Evolutionary conservation across 805 yeast genomes (phyloP), one percentile per base, ranked within the genome.

Genomic region (Barnettozyma sucrosica): DNA sequence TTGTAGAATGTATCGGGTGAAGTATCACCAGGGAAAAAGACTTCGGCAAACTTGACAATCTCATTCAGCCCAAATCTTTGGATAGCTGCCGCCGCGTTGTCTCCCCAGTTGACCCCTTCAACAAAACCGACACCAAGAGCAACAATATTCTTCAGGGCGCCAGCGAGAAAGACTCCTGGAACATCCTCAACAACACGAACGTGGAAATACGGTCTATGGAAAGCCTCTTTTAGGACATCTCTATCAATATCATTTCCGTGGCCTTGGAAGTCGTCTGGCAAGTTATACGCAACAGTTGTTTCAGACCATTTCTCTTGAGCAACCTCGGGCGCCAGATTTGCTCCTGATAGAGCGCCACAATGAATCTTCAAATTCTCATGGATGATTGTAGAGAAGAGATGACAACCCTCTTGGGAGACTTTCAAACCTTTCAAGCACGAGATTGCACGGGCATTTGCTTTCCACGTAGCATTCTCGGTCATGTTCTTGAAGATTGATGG

Each of bases 41-140:
- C 75, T 60, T 80, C 75, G 38, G 95, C 93, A 67, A 93, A 93
- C 65, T 79, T 78, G 66, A 90, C 85, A 63, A 85, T 88, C 72
- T 93, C 99, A 62, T 83, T 77, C 55, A 92, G 72, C 42, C 99
- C 99, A 56, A 92, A 85, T 72, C 99, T 80, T 90, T 92, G 95
- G 59, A 93, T 83, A 38, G 98, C 99, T 47, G 97, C 85, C 69
- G 90, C 89, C 55, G 99, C 98, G 66, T 93, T 93, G 69, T 89
- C 96, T 67, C 99, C 99, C 99, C 99, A 93, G 54, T 95, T 96
- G 53, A 87, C 77, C 59, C 99, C 99, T 69, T 89, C 96, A 52
- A 92, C 98, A 64, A 92, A 87, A 47, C 99, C 99, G 52, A 95
- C 97, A 53, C 96, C 95, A 62, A 89, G 74, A 33, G 99, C 99